These are phyloP conservation scores for Lipomyces starkeyi DNA, from an alignment of 805 yeast genomes.

Conservation along the genomic window DNA sequence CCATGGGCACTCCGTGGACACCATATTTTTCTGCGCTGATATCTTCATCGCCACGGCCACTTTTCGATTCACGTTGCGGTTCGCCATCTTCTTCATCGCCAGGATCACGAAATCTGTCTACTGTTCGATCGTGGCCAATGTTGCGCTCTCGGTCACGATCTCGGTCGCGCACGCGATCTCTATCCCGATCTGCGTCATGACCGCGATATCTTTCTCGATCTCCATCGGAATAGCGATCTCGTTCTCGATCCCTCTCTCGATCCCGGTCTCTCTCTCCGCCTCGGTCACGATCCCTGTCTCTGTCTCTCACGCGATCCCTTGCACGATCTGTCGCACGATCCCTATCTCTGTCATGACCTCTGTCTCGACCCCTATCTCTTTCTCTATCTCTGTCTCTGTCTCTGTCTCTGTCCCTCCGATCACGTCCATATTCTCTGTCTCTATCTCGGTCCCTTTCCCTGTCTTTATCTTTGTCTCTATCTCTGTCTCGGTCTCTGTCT, in stretches of 20 bases:
- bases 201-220: conserved; percentile 17
- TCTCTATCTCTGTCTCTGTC: no score
- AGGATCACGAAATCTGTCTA: conserved; percentile 4
- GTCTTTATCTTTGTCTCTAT: conserved; percentile 6
- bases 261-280: conserved; percentile 21
- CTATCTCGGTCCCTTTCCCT: conserved; percentile 25
- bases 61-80: neutral
- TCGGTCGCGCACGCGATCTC: conserved; percentile 27
- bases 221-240: conserved; percentile 20
- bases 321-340: conserved; percentile 18
- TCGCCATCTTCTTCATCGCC: conserved; percentile 18
- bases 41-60: conserved; percentile 5
- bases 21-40: conserved; percentile 4
- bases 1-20: neutral
- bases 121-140: neutral
- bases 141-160: conserved; percentile 25
- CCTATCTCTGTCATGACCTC: conserved; percentile 14
- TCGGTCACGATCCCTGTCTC: conserved; percentile 25
- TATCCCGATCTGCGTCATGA: conserved; percentile 22
- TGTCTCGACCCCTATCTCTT: conserved; percentile 11
- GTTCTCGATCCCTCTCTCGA: conserved; percentile 10
- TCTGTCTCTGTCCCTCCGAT: conserved; percentile 4
- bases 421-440: conserved; percentile 17
- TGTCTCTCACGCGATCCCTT: conserved; percentile 22
- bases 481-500: conserved; percentile 8